These are phyloP conservation scores for Globisporangium nodosum DNA, from an alignment of 352 stramenopile genomes.

Conservation along the genomic window DNA sequence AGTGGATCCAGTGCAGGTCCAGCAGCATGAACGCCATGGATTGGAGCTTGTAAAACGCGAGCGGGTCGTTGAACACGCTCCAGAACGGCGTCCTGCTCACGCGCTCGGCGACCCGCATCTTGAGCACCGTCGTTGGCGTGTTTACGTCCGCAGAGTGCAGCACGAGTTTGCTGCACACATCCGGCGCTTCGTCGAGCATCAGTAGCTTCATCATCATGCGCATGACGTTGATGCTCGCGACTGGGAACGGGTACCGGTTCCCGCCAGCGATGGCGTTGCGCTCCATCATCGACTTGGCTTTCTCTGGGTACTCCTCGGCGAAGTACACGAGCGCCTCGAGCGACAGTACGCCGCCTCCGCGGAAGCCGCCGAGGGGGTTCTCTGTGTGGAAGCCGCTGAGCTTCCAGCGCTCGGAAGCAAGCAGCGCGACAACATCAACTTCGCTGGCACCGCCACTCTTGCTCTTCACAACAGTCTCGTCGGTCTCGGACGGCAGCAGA, in stretches of 20 bases:
- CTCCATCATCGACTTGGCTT: constrained; percentile 68
- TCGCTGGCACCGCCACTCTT: constrained; percentile 15
- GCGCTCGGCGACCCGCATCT: constrained; percentile 72
- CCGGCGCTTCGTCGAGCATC: constrained; percentile 73
- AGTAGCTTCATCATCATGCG: constrained; percentile 80
- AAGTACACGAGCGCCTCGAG: constrained; percentile 76
- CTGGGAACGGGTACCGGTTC: constrained; percentile 78
- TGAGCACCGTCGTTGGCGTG: constrained; percentile 46
- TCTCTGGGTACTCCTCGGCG: constrained; percentile 73
- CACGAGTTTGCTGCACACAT: constrained; percentile 68
- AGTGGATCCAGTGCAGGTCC: constrained; percentile 77
- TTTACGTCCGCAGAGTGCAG: constrained; percentile 36
- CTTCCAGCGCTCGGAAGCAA: constrained; percentile 59
- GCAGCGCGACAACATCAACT: constrained; percentile 43
- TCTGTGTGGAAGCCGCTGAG: constrained; percentile 78
- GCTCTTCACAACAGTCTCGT: constrained; percentile 14
- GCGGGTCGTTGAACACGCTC: constrained; percentile 65
- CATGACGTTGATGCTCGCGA: constrained; percentile 84
- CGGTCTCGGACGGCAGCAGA: constrained; percentile 30
- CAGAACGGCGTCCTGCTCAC: constrained; percentile 78
- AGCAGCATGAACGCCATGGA: constrained; percentile 86
- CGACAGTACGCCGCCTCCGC: constrained; percentile 62
- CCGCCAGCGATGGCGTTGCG: constrained; percentile 65
- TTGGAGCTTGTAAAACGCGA: constrained; percentile 71
- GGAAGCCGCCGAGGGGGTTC: constrained; percentile 70